phyloP scores from a whole-genome alignment of 1,284 basidiomycete genomes.

The Pisolithus thermaeus region DNA sequence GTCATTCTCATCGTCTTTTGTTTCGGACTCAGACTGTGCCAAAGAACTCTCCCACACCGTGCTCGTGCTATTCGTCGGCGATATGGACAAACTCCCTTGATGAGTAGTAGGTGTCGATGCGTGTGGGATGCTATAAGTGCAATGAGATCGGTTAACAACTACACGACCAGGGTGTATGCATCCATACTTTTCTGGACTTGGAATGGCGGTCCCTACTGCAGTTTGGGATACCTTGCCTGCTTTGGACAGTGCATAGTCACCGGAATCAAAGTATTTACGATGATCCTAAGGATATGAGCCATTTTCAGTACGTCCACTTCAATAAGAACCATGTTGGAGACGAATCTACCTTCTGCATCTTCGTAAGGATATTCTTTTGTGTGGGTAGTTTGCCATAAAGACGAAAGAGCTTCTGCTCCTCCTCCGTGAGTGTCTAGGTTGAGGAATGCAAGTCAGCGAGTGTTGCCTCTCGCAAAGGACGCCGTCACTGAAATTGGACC shows the following conservation, averaged over 20 bases:
- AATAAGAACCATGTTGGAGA: slow-evolving; percentile 3
- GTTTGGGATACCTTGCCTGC: slow-evolving; percentile 87
- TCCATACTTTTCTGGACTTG: slow-evolving; percentile 90
- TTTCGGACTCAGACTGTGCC: slow-evolving; percentile 26
- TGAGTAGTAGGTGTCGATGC: slow-evolving; percentile 57
- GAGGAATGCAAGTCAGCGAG: slow-evolving; percentile 5
- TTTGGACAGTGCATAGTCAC: slow-evolving; percentile 94
- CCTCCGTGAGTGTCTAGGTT: slow-evolving; percentile 72
- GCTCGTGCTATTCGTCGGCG: slow-evolving; percentile 61
- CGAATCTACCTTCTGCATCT: slow-evolving; percentile 83
- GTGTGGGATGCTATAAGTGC: slow-evolving; percentile 58
- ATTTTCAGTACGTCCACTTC: neutral
- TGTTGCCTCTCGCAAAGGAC: neutral
- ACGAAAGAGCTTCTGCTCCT: slow-evolving; percentile 92
- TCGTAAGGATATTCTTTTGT: slow-evolving; percentile 88
- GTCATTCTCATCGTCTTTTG: slow-evolving; percentile 17
- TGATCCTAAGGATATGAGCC: slow-evolving; percentile 49
- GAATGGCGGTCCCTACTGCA: slow-evolving; percentile 89
- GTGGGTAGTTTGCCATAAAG: slow-evolving; percentile 93
- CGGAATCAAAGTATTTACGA: slow-evolving; percentile 97
- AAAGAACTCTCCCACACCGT: slow-evolving; percentile 63
- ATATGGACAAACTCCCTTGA: slow-evolving; percentile 52
- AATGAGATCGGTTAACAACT: slow-evolving; percentile 5
- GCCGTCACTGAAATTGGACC: slow-evolving; percentile 24
- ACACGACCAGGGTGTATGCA: neutral